Evolutionary conservation across 129 eudicot species (phyloP).

Genomic region (Flaveria ramosissima): DNA sequence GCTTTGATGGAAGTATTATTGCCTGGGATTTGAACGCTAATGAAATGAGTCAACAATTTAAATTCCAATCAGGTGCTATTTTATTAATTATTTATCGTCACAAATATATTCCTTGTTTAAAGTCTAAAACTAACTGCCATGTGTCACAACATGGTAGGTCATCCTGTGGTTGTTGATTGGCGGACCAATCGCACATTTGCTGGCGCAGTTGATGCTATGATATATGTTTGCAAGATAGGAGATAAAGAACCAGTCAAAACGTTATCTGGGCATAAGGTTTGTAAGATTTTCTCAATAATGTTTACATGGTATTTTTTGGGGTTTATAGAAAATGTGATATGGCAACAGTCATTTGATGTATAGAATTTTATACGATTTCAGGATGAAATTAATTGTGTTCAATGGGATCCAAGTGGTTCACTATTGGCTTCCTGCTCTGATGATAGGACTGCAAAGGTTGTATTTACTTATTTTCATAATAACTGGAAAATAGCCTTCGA

Average conservation of each 20-base stretch:
- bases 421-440: conserved; percentile 68
- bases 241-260: conserved; percentile 41
- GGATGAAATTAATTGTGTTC: conserved; percentile 68
- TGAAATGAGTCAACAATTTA: conserved; percentile 46
- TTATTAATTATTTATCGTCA: not conserved
- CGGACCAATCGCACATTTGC: conserved; percentile 58
- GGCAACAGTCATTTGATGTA: conserved; percentile 8
- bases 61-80: conserved; percentile 58
- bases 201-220: conserved; percentile 50
- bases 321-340: conserved; percentile 5
- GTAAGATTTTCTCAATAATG: conserved; percentile 8
- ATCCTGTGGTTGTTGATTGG: conserved; percentile 66
- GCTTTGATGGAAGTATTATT: conserved; percentile 51
- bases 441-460: conserved; percentile 62
- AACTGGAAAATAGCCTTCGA: not conserved
- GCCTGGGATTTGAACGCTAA: conserved; percentile 51
- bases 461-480: not conserved
- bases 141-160: conserved; percentile 44
- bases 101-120: not conserved
- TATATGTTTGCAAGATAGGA: conserved; percentile 57
- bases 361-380: conserved; percentile 31
- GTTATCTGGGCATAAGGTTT: conserved; percentile 61
- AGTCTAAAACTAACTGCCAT: conserved; percentile 6
- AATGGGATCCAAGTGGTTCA: conserved; percentile 65
- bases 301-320: not conserved